Evolutionary conservation across 2,329 filamentous ascomycete species (phyloP).

Genomic region (Venturiaceae sp.): DNA sequence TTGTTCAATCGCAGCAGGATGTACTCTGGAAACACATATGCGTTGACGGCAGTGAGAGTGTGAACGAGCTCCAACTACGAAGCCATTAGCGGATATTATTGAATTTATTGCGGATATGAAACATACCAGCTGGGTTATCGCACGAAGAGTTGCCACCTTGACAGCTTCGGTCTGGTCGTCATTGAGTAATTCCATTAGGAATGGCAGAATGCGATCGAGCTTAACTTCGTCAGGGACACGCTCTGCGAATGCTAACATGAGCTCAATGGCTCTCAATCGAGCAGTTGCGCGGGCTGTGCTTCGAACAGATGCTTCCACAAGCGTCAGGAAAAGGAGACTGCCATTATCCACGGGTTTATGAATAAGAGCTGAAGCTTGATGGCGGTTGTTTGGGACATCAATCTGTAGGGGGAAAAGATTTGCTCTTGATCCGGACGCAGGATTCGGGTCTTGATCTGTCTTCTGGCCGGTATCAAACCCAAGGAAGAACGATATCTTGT

Average conservation of each 20-base stretch:
- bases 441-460: conserved; percentile 14
- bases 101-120: neutral
- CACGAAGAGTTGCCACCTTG: conserved; percentile 73
- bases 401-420: conserved; percentile 71
- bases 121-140: conserved; percentile 67
- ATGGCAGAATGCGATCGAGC: conserved; percentile 84
- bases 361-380: conserved; percentile 51
- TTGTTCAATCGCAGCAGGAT: conserved; percentile 49
- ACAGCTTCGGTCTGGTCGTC: conserved; percentile 75
- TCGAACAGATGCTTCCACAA: conserved; percentile 79
- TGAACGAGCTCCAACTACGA: conserved; percentile 62
- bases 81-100: conserved; percentile 2
- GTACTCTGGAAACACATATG: conserved; percentile 58
- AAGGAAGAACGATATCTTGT: conserved; percentile 93
- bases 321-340: conserved; percentile 80
- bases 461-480: conserved; percentile 52
- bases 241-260: conserved; percentile 86
- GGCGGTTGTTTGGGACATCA: conserved; percentile 77
- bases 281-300: conserved; percentile 86
- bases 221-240: conserved; percentile 91
- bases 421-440: conserved; percentile 19
- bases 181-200: conserved; percentile 68
- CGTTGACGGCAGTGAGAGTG: conserved; percentile 70
- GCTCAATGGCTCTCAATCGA: conserved; percentile 78
- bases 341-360: conserved; percentile 70